These are phyloP conservation scores for Mantamonas sphyraenae DNA, from an alignment of 78 protist genomes.

Conservation along the genomic window DNA sequence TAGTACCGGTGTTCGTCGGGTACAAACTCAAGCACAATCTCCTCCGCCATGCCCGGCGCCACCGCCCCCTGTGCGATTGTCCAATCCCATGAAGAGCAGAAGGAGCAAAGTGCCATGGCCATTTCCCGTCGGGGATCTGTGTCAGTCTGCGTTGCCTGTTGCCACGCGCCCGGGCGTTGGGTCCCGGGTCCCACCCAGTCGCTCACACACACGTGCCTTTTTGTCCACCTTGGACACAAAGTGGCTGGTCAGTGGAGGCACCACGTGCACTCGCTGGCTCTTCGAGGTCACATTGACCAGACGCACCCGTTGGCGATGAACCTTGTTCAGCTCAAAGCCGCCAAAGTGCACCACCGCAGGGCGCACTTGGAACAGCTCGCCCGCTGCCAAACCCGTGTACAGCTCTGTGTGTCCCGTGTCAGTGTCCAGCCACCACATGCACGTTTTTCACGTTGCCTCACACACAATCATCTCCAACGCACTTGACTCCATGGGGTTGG, in stretches of 20 bases:
- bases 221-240: background rate
- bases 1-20: conserved; percentile 29
- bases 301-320: background rate
- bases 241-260: background rate
- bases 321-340: background rate
- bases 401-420: too few relatives aligned
- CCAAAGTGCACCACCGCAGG: conserved; percentile 12
- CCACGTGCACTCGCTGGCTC: background rate
- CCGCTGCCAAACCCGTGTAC: background rate
- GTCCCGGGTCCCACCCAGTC: too few relatives aligned
- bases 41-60: conserved; percentile 19
- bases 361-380: background rate
- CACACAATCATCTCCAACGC: too few relatives aligned
- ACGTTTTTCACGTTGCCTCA: too few relatives aligned
- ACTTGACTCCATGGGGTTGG: too few relatives aligned
- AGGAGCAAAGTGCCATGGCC: too few relatives aligned
- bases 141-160: background rate
- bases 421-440: too few relatives aligned
- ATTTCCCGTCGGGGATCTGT: too few relatives aligned
- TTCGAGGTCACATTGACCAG: background rate
- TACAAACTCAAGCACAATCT: background rate
- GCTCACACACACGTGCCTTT: background rate
- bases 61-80: background rate
- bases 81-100: too few relatives aligned
- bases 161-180: background rate